Base-by-base conservation (phyloP, 164 flowering plant genomes). In the Nymphaea colorata region DNA sequence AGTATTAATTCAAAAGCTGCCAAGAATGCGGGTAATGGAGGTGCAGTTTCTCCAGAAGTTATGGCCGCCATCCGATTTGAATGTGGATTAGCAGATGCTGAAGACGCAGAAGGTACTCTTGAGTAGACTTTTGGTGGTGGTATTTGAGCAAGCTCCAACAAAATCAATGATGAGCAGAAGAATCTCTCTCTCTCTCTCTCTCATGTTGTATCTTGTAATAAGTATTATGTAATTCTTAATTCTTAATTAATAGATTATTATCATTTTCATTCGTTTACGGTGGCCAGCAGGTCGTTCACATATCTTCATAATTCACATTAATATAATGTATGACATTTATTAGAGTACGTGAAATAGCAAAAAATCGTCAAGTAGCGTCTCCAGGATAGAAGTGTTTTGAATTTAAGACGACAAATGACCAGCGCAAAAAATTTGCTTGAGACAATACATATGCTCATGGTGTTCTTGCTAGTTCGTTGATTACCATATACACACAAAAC, bases 61-160 rank as follows among this genome's bases (percentile, higher is more conserved):
- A 63, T 91, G 72, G 87, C 80, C 55, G 98, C 98, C 5, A 87
- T 89, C 71, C 86, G 79, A 78, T 74, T 88, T 43, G 97, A 94
- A 80, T 94, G 98, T 72, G 96, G 97, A 57, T 71, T 86, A 71
- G 75, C 68, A 67, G 43, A 61, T 15, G 44, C 43, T 68, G 60
- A 60, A 57, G 66, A 72, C 41, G 64, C 66, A 64, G 74, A 65
- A 18, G 62, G 41, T 5, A 59, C 63, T 73, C n/a, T 44, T 42
- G 60, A 53, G 44, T 67, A 61, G 63, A 43, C 44, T 12, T 45
- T 43, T 73, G 61, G 36, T 25, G 36, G 36, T 25, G 36, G 36
- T 25, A 25, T 25, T 25, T 25, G 36, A 25, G 63, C 61, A n/a
- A 43, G 42, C 16, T 3, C 47, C 53, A 42, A 44, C 8, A 66